Conservation (phyloP, 148 eudicot species). For the Chenopodium suecicum region DNA sequence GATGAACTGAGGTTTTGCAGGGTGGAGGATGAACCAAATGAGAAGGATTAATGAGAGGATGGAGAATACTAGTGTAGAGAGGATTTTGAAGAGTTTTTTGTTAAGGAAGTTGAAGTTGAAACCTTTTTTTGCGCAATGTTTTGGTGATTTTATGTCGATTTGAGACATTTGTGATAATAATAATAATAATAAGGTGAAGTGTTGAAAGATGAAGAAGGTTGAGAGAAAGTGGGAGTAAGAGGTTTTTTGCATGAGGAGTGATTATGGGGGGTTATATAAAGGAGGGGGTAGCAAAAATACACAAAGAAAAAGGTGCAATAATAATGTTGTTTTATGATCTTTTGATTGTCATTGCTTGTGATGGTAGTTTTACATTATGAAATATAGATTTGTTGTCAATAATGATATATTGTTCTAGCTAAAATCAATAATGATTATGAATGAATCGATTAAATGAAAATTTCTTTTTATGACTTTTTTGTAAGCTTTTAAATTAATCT, state of each 20-base stretch:
- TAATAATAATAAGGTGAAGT: slow-evolving; percentile 7
- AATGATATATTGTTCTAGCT: no score
- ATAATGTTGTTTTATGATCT: slow-evolving; percentile 20
- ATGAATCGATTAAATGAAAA: no score
- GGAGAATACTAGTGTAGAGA: slow-evolving; percentile 52
- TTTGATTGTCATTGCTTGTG: slow-evolving; percentile 21
- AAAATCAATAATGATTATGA: no score
- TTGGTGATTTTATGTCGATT: slow-evolving; percentile 57
- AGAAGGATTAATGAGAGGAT: slow-evolving; percentile 61
- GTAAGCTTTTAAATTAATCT: no score
- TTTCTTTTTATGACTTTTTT: no score
- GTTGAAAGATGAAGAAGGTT: not conserved
- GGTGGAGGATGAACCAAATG: slow-evolving; percentile 72
- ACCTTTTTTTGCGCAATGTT: slow-evolving; percentile 79
- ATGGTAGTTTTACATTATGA: not conserved
- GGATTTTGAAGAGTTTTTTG: slow-evolving; percentile 59
- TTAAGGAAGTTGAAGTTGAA: slow-evolving; percentile 43
- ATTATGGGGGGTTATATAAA: slow-evolving; percentile 19
- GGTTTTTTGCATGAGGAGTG: slow-evolving; percentile 12
- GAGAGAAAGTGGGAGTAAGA: not conserved
- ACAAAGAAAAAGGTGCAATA: slow-evolving; percentile 27
- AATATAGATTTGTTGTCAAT: no score
- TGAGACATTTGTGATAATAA: slow-evolving; percentile 56
- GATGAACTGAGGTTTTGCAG: slow-evolving; percentile 73
- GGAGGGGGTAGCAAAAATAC: slow-evolving; percentile 6